phyloP scores from a whole-genome alignment of 805 yeast species.

The Diddensiella santjacobensis region DNA sequence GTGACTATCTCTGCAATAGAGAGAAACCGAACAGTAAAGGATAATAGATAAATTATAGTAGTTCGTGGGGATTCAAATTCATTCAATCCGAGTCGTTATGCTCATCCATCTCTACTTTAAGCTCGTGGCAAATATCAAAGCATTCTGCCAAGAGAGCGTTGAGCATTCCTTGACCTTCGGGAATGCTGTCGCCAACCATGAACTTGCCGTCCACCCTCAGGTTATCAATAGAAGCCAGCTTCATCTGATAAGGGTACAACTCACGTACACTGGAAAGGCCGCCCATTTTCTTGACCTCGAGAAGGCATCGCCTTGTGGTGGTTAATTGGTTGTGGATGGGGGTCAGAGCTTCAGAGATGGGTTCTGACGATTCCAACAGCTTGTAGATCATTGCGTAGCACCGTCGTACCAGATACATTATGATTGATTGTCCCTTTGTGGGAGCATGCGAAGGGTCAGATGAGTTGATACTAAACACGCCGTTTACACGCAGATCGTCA shows the following conservation, averaged over 20 bases:
- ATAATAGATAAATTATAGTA: too few relatives aligned
- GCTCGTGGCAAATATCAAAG: conserved; percentile 87
- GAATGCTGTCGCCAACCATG: conserved; percentile 79
- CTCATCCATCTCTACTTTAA: conserved; percentile 80
- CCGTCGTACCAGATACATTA: conserved; percentile 78
- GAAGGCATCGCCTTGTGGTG: conserved; percentile 83
- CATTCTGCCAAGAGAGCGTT: conserved; percentile 90
- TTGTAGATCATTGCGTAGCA: conserved; percentile 89
- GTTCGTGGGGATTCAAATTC: too few relatives aligned
- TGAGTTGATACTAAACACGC: conserved; percentile 39
- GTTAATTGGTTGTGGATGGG: conserved; percentile 91
- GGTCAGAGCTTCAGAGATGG: conserved; percentile 89
- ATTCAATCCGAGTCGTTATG: conserved; percentile 33
- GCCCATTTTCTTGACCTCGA: conserved; percentile 89
- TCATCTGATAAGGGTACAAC: conserved; percentile 92
- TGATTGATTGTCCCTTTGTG: conserved; percentile 37
- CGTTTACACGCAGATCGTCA: conserved; percentile 66
- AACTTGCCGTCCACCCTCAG: conserved; percentile 88
- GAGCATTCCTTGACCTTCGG: conserved; percentile 97
- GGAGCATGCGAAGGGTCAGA: conserved; percentile 8
- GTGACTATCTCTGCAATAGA: too few relatives aligned
- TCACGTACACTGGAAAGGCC: conserved; percentile 86
- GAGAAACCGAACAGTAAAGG: too few relatives aligned
- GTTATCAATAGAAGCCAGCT: conserved; percentile 84
- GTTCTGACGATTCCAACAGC: conserved; percentile 86